phyloP scores from a whole-genome alignment of 768 basidiomycete species.

The Termitomyces sp. region DNA sequence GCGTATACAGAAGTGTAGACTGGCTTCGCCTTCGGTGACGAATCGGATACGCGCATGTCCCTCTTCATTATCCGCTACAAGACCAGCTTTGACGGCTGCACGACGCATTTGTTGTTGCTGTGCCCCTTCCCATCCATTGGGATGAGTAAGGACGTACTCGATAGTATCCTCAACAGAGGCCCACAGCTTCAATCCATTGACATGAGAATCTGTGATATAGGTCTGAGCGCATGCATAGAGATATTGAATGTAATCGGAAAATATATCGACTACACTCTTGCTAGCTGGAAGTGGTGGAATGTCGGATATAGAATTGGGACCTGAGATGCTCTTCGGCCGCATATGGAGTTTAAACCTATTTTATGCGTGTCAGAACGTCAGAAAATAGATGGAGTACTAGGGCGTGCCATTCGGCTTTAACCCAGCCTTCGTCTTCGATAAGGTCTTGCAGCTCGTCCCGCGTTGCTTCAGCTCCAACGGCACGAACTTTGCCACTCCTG shows the following conservation, averaged over 20 bases:
- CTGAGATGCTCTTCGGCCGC: not conserved
- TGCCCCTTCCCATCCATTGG: not conserved
- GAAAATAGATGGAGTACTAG: not conserved
- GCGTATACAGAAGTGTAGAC: conserved; percentile 43
- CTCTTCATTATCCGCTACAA: not conserved
- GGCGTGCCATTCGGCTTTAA: conserved; percentile 43
- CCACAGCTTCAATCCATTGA: not conserved
- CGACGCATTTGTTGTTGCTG: not conserved
- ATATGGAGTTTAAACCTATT: not conserved
- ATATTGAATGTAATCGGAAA: not conserved
- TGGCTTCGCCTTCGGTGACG: conserved; percentile 54
- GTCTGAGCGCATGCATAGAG: not conserved
- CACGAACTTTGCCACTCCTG: conserved; percentile 28
- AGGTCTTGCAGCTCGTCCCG: conserved; percentile 19
- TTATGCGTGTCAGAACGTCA: not conserved
- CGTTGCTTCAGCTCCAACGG: conserved; percentile 42
- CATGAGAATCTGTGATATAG: not conserved
- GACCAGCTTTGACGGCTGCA: not conserved
- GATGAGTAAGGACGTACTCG: not conserved
- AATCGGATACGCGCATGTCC: conserved; percentile 39
- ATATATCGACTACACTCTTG: not conserved
- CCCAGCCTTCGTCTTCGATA: conserved; percentile 43
- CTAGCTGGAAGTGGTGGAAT: not conserved
- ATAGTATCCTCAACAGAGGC: not conserved
- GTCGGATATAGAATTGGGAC: not conserved